A percentile compares a stretch with the other conserved stretches of the same genome.
phyloP scores from a whole-genome alignment of 495 filamentous ascomycete species.

The Neurospora sp. region DNA sequence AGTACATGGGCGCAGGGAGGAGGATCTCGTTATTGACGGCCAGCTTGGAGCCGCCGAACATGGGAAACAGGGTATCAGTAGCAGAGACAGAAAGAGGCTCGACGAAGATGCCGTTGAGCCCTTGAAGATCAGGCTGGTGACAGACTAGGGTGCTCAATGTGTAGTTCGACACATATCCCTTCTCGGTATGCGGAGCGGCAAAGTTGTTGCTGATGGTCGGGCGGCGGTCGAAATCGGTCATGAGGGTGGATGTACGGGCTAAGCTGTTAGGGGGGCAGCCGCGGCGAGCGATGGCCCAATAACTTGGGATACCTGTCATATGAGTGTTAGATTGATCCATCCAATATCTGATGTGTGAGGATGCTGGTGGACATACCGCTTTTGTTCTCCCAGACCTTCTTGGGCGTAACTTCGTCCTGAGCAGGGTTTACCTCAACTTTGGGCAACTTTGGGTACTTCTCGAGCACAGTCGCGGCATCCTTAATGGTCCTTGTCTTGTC shows the following conservation, averaged over 20 bases:
- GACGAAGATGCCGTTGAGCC: slow-evolving; percentile 62
- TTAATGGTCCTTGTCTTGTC: slow-evolving; percentile 34
- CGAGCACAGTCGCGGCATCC: slow-evolving; percentile 19
- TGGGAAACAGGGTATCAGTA: slow-evolving; percentile 49
- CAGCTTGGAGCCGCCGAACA: slow-evolving; percentile 70
- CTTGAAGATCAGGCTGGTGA: slow-evolving; percentile 45
- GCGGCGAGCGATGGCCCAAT: slow-evolving; percentile 51
- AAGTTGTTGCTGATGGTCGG: slow-evolving; percentile 33
- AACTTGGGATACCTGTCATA: slow-evolving; percentile 31
- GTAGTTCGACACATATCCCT: slow-evolving; percentile 56
- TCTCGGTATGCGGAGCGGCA: slow-evolving; percentile 31
- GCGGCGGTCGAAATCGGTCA: slow-evolving; percentile 27
- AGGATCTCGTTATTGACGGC: slow-evolving; percentile 73
- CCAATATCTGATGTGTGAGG: background rate
- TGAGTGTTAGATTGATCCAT: slow-evolving; percentile 9
- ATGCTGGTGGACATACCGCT: slow-evolving; percentile 18
- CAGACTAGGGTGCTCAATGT: slow-evolving; percentile 57
- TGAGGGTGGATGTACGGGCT: slow-evolving; percentile 36
- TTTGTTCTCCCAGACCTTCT: slow-evolving; percentile 33
- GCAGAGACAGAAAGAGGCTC: slow-evolving; percentile 49
- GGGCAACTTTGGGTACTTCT: slow-evolving; percentile 23
- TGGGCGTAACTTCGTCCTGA: slow-evolving; percentile 12
- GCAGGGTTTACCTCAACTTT: slow-evolving; percentile 18
- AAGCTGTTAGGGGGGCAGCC: slow-evolving; percentile 52
- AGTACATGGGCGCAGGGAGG: slow-evolving; percentile 69